Evolutionary conservation across 2,329 filamentous ascomycete genomes (phyloP).

Genomic region (Meredithiella fracta): DNA sequence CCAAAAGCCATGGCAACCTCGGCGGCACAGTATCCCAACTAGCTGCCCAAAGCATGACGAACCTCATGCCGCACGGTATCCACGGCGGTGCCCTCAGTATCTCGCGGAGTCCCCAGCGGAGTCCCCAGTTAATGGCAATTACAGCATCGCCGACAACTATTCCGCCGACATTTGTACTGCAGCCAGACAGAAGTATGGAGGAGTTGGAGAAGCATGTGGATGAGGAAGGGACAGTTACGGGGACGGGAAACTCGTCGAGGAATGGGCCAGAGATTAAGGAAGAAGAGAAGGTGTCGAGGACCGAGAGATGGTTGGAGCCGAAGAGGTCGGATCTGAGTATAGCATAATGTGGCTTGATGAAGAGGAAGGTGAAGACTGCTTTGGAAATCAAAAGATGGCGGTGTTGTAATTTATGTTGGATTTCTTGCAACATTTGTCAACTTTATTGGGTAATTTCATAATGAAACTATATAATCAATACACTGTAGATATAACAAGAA

Average conservation of each 20-base stretch:
- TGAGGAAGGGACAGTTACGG: neutral
- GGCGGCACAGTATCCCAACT: constrained; percentile 1
- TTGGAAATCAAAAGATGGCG: too few relatives aligned
- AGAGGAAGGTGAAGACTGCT: neutral
- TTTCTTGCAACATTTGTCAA: neutral
- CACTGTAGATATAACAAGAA: neutral
- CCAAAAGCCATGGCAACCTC: constrained; percentile 1
- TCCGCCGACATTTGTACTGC: neutral
- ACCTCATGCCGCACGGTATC: neutral
- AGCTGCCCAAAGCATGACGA: constrained; percentile 6
- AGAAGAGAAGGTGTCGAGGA: neutral
- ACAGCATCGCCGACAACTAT: neutral
- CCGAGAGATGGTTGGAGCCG: neutral
- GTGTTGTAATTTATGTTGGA: neutral
- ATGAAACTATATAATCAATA: neutral
- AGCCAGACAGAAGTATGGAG: neutral
- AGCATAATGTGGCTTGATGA: neutral
- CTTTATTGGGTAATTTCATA: neutral
- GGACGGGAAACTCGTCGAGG: neutral
- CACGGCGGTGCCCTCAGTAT: neutral
- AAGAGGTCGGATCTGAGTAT: neutral
- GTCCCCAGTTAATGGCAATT: neutral
- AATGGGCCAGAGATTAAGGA: neutral
- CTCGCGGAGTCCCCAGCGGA: neutral
- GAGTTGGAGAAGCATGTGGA: neutral